Conservation (phyloP, 768 basidiomycete genomes). For the Saitozyma podzolica region DNA sequence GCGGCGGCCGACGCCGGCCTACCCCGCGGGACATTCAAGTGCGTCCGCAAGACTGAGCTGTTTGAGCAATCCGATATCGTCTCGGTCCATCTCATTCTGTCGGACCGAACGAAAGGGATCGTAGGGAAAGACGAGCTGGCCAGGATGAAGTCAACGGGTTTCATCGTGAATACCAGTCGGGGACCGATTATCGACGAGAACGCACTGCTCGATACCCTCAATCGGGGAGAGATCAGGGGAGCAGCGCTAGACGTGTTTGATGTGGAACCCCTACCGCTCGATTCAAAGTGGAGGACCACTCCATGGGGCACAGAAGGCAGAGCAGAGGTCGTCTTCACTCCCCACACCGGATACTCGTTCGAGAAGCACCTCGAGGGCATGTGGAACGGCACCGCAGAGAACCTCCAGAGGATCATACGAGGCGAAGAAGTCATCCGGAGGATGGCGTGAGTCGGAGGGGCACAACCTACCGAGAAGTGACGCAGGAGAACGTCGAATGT, state of each 20-base stretch:
- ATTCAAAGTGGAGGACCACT: constrained; percentile 21
- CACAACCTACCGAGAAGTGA: no score
- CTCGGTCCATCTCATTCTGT: constrained; percentile 62
- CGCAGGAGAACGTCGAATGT: no score
- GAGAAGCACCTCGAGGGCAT: constrained; percentile 12
- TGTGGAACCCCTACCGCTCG: constrained; percentile 57
- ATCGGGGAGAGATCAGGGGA: constrained; percentile 59
- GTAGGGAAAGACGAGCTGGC: constrained; percentile 28
- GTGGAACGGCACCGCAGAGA: constrained; percentile 19
- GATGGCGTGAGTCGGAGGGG: not conserved
- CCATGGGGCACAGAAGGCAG: constrained; percentile 22
- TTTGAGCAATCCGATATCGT: constrained; percentile 62
- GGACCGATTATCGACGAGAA: constrained; percentile 67
- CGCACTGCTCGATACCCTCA: constrained; percentile 59
- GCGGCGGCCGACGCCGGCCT: constrained; percentile 60
- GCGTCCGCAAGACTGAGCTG: constrained; percentile 58
- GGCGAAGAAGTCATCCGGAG: constrained; percentile 12
- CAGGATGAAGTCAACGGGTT: constrained; percentile 61
- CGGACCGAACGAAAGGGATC: constrained; percentile 14
- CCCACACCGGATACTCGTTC: constrained; percentile 22
- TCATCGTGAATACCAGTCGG: constrained; percentile 68
- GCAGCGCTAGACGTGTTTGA: constrained; percentile 70
- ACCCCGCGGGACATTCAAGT: constrained; percentile 30
- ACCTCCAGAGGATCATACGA: constrained; percentile 9
- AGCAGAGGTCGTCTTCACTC: constrained; percentile 23